These are phyloP conservation scores for Cantharellus cinnabarinus DNA, from an alignment of 768 basidiomycete genomes.

Conservation along the genomic window DNA sequence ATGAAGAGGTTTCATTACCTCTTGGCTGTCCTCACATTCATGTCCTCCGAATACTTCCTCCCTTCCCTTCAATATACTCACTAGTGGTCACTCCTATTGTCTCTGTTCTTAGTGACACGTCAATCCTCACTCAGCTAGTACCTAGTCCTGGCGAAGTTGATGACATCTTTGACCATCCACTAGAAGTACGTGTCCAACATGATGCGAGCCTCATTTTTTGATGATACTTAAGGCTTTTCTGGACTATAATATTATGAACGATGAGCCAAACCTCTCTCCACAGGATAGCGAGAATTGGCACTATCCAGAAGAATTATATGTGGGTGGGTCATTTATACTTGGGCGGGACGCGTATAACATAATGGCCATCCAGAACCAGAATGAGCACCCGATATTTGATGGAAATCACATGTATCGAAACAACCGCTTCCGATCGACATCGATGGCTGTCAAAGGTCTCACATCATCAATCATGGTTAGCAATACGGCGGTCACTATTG, in stretches of 20 bases:
- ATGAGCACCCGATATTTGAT: not conserved
- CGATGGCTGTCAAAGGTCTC: conserved; percentile 67
- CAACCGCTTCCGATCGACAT: conserved; percentile 62
- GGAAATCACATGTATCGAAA: conserved; percentile 33
- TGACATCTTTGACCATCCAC: conserved; percentile 58
- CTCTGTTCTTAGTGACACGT: conserved; percentile 37
- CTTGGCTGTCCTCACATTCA: conserved; percentile 34
- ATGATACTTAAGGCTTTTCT: conserved; percentile 26
- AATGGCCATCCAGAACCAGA: conserved; percentile 5
- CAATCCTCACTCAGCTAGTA: conserved; percentile 30
- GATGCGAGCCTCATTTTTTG: not conserved
- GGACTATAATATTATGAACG: conserved; percentile 32
- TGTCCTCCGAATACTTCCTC: conserved; percentile 38
- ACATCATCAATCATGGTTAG: conserved; percentile 66
- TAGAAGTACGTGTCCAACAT: conserved; percentile 20
- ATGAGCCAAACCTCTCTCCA: conserved; percentile 28
- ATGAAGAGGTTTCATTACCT: conserved; percentile 66
- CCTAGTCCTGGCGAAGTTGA: conserved; percentile 49
- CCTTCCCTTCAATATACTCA: conserved; percentile 44
- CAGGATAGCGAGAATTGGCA: conserved; percentile 58
- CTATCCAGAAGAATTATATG: conserved; percentile 52
- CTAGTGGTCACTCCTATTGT: conserved; percentile 66
- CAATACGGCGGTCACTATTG: not conserved
- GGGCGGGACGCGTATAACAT: not conserved
- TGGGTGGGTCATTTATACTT: conserved; percentile 19